Percentiles rank a stretch among this genome's conserved stretches.
phyloP scores from a whole-genome alignment of 768 basidiomycete genomes.

The Xanthoconium stramineum region DNA sequence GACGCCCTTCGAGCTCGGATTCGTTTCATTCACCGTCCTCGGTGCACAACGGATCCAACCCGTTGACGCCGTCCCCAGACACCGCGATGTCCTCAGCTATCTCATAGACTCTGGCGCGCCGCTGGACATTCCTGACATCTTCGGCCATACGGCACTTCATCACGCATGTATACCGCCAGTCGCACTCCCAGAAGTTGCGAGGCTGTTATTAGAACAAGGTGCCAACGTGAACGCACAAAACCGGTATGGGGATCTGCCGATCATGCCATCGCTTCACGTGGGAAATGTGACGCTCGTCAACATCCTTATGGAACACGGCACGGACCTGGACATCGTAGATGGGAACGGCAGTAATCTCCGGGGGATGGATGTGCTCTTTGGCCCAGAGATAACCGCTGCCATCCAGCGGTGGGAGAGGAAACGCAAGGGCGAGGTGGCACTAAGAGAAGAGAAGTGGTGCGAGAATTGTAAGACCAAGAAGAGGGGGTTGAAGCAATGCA shows the following conservation, averaged over 20 bases:
- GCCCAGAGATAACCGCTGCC: conserved; percentile 42
- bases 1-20: conserved; percentile 43
- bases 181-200: conserved; percentile 32
- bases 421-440: conserved; percentile 41
- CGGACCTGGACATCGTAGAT: conserved; percentile 40
- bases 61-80: conserved; percentile 13
- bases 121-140: conserved; percentile 42
- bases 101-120: conserved; percentile 43
- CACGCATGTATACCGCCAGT: conserved; percentile 37
- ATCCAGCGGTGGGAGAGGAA: conserved; percentile 47
- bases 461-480: conserved; percentile 34
- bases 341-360: conserved; percentile 38
- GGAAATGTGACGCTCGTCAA: conserved; percentile 36
- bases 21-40: conserved; percentile 37
- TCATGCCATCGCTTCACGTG: conserved; percentile 35
- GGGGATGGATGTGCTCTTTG: conserved; percentile 32
- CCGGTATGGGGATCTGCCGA: conserved; percentile 45
- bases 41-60: conserved; percentile 40
- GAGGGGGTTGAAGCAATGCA: conserved; percentile 39
- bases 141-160: conserved; percentile 48
- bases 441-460: conserved; percentile 43
- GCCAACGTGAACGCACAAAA: conserved; percentile 50
- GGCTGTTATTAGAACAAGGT: conserved; percentile 40
- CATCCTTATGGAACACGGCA: conserved; percentile 47
- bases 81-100: conserved; percentile 37